Evolutionary conservation across 2,329 filamentous ascomycete species (phyloP), one percentile per base, ranked within the genome.

Genomic region (Apiospora koreana): DNA sequence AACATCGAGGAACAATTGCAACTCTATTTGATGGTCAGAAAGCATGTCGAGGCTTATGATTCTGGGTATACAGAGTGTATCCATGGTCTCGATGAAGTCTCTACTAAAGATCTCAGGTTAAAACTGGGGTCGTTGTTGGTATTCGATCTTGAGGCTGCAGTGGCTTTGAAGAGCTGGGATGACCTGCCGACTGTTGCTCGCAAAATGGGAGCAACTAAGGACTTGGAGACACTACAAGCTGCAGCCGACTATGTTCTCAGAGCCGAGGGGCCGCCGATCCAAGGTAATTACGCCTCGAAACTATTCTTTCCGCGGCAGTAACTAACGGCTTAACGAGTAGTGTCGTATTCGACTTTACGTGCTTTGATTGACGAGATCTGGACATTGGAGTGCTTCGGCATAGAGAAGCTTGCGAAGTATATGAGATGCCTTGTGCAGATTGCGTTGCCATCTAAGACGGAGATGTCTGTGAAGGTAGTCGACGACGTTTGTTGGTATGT

Each of bases 111-210:
- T 75, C 82, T 94, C 21, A 75, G 83, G 8, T 80, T 82, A 1
- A 95, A 94, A 76, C 82, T 92, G 45, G 86, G 90, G 7, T 87
- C 89, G 2, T 81, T 97, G 23, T 83, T 94, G 9, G 89, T 92
- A 0, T 93, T 95, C 73, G 92, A 96, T 73, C 93, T 97, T 72
- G 94, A 97, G 81, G 92, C 90, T 2, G 89, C 91, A 0, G 82
- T 93, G 48, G 85, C 84, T 42, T 83, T 96, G 5, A 87, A 89
- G 71, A 84, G 87, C 25, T 96, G 91, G 92, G 87, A 92, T 58
- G 85, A 88, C 46, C 81, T 97, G 1, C 82, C 85, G 6, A 79
- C 82, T 21, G 87, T 94, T 9, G 86, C 96, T 28, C 76, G 86
- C 69, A 86, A 83, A 68, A 85, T 86, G 1, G 80, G 80, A 7